Percentiles rank a stretch among this genome's conserved stretches.
These are phyloP conservation scores for Bretziella fagacearum DNA, from an alignment of 2,329 filamentous ascomycete species.

Conservation along the genomic window DNA sequence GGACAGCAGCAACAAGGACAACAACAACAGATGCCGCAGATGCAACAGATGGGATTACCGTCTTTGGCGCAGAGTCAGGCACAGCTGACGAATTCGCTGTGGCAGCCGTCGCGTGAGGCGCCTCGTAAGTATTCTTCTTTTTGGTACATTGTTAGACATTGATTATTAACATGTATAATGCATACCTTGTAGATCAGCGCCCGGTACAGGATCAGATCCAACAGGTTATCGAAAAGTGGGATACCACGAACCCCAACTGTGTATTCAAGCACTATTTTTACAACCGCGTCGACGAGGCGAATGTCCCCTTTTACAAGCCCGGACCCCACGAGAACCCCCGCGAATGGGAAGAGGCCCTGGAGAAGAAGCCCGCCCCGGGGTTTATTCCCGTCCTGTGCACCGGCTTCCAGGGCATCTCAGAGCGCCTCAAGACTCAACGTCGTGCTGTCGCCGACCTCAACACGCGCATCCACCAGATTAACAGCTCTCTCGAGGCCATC, in stretches of 20 bases:
- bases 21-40: conserved; percentile 27
- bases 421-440: conserved; percentile 56
- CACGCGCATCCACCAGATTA: conserved; percentile 60
- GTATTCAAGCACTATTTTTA: conserved; percentile 75
- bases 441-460: conserved; percentile 53
- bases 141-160: conserved; percentile 9
- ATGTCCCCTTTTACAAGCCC: conserved; percentile 61
- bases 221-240: conserved; percentile 56
- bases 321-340: conserved; percentile 52
- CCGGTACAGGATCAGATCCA: conserved; percentile 58
- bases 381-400: conserved; percentile 62
- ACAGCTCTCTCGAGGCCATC: conserved; percentile 53
- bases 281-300: conserved; percentile 60
- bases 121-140: conserved; percentile 25
- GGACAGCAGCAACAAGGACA: conserved; percentile 21
- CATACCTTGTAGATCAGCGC: conserved; percentile 39
- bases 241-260: conserved; percentile 48
- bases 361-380: conserved; percentile 58
- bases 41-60: conserved; percentile 28
- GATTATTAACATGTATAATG: neutral
- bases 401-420: conserved; percentile 55
- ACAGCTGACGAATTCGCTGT: conserved; percentile 33
- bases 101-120: conserved; percentile 35
- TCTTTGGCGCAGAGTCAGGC: conserved; percentile 29
- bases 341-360: conserved; percentile 71